Conservation (phyloP, 208 protist genomes). For the Vickermania ingenoplastis region DNA sequence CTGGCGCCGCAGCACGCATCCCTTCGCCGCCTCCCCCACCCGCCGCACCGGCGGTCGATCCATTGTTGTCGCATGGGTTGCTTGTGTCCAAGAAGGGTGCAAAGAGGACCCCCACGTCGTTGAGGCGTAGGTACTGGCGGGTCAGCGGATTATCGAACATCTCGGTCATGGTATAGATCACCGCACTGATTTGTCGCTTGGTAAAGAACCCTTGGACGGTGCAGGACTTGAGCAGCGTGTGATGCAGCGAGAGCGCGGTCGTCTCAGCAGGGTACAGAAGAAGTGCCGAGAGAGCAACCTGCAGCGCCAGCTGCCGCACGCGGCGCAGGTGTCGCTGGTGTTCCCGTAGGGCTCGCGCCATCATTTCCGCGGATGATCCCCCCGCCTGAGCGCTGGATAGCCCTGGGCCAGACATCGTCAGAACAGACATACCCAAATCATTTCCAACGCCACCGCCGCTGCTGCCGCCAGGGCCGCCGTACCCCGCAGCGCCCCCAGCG, state of each 20-base stretch:
- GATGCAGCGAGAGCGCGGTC: conserved; percentile 14
- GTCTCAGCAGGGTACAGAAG: conserved; percentile 16
- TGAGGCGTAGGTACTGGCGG: conserved; percentile 55
- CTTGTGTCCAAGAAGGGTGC: conserved; percentile 54
- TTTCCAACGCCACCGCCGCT: neutral
- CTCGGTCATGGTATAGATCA: conserved; percentile 43
- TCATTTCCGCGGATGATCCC: conserved; percentile 17
- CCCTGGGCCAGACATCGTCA: no score
- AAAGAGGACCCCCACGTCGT: conserved; percentile 69
- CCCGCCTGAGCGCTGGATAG: conserved; percentile 6
- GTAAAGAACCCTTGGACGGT: conserved; percentile 38
- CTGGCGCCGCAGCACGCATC: no score
- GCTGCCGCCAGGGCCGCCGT: neutral
- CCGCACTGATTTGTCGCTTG: conserved; percentile 9
- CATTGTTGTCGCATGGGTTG: conserved; percentile 3
- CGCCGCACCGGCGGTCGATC: conserved; percentile 4
- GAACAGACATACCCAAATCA: neutral
- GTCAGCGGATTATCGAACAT: conserved; percentile 62
- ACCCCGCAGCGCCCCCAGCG: conserved; percentile 52
- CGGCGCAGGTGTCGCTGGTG: conserved; percentile 12
- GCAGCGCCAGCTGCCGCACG: neutral
- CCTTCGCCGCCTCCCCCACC: neutral
- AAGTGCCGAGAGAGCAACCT: conserved; percentile 4
- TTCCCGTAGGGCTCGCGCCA: conserved; percentile 13
- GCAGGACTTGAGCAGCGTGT: conserved; percentile 13